phyloP scores from a whole-genome alignment of 257 asterid genomes.

The Solanum appendiculatum region DNA sequence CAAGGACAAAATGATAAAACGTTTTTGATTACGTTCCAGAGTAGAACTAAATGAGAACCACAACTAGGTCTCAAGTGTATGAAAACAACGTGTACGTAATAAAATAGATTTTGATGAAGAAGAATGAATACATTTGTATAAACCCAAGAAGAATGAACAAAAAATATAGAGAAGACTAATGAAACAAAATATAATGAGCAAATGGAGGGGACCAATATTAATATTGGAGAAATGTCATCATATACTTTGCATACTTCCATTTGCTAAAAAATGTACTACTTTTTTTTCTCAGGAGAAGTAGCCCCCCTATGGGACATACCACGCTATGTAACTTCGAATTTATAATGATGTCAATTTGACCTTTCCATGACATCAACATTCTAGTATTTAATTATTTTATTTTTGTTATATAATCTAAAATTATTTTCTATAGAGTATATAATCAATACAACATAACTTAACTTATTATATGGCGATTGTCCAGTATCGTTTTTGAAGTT shows the following conservation, averaged over 20 bases:
- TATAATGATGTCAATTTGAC: conserved; percentile 59
- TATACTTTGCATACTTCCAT: conserved; percentile 1
- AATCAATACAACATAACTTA: neutral
- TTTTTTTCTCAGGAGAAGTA: neutral
- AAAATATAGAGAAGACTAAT: conserved; percentile 1
- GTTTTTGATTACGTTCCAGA: conserved; percentile 4
- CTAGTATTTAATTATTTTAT: neutral
- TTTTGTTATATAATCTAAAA: too few species aligned
- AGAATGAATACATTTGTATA: neutral
- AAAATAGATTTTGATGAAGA: neutral
- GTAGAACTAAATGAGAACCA: conserved; percentile 6
- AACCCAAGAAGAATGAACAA: conserved; percentile 35
- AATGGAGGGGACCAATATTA: neutral
- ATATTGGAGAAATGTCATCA: neutral
- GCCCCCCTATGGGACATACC: neutral
- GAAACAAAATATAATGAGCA: neutral
- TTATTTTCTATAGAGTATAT: neutral
- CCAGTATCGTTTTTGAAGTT: too few species aligned
- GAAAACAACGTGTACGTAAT: neutral
- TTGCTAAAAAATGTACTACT: neutral
- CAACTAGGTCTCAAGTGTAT: neutral
- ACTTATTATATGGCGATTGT: too few species aligned
- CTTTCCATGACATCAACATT: conserved; percentile 43
- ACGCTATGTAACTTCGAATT: conserved; percentile 23
- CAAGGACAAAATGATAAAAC: neutral